These are phyloP conservation scores for Rhizopogon sp. DNA, from an alignment of 768 basidiomycete species.

Conservation along the genomic window DNA sequence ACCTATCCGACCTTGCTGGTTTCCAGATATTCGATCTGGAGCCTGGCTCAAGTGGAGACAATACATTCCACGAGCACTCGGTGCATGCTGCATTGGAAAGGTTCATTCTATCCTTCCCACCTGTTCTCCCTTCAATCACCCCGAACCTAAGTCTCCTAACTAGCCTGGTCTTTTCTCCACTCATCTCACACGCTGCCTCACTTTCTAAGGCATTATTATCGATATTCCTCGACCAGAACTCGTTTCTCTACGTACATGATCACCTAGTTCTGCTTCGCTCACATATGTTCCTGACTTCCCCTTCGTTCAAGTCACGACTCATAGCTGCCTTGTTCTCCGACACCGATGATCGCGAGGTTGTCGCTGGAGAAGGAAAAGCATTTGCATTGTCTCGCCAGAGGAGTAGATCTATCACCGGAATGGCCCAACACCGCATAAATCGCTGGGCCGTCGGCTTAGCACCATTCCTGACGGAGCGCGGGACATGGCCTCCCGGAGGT, in stretches of 20 bases:
- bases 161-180: conserved; percentile 55
- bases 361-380: conserved; percentile 19
- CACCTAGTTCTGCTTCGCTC: conserved; percentile 69
- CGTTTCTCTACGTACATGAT: conserved; percentile 60
- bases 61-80: conserved; percentile 15
- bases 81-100: conserved; percentile 27
- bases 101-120: conserved; percentile 59
- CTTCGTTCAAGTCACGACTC: conserved; percentile 69
- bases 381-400: conserved; percentile 19
- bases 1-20: conserved; percentile 34
- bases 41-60: conserved; percentile 41
- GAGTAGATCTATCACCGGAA: conserved; percentile 11
- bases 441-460: conserved; percentile 72
- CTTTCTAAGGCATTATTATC: conserved; percentile 65
- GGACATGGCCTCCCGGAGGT: conserved; percentile 84
- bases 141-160: conserved; percentile 62
- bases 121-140: conserved; percentile 51
- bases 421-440: conserved; percentile 13
- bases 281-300: conserved; percentile 68
- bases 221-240: conserved; percentile 58
- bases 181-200: conserved; percentile 53
- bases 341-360: conserved; percentile 41
- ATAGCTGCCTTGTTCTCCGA: conserved; percentile 75
- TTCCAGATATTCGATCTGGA: conserved; percentile 64
- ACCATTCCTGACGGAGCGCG: conserved; percentile 62